These are phyloP conservation scores for Saturnispora galanensis DNA, from an alignment of 805 yeast species.

Conservation along the genomic window DNA sequence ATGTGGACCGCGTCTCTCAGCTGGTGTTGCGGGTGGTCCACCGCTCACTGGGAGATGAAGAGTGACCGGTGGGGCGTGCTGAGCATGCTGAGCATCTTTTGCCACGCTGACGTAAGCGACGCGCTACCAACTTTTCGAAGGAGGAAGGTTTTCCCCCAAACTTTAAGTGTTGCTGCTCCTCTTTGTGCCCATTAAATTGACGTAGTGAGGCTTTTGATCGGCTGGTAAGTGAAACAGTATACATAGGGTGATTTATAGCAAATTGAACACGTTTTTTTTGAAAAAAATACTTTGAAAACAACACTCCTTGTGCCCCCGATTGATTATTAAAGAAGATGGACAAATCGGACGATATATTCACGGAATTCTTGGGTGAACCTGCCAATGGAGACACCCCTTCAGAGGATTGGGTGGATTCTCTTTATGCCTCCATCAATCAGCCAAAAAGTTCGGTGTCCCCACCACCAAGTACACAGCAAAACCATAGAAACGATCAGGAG, in stretches of 20 bases:
- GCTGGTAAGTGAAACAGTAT: too few relatives aligned
- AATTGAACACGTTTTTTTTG: neutral
- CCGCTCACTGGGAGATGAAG: neutral
- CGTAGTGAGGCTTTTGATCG: too few relatives aligned
- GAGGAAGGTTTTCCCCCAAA: constrained; percentile 1
- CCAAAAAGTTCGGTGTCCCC: neutral
- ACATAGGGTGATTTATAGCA: too few relatives aligned
- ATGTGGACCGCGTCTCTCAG: neutral
- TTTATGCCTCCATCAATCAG: constrained; percentile 4
- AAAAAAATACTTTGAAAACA: neutral
- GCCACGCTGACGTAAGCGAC: neutral
- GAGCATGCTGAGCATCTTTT: too few relatives aligned
- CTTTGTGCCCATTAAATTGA: too few relatives aligned
- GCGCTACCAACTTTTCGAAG: neutral
- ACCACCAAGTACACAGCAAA: neutral
- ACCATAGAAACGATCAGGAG: neutral
- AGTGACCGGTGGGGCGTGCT: too few relatives aligned
- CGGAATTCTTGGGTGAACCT: constrained; percentile 7
- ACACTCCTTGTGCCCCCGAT: neutral
- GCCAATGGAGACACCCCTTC: neutral
- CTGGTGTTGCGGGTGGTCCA: neutral
- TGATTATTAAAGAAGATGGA: neutral
- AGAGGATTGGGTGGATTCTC: constrained; percentile 8
- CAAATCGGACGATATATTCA: constrained; percentile 10
- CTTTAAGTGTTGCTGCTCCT: neutral